Evolutionary conservation across 805 yeast genomes (phyloP), one percentile per base, ranked within the genome.

Genomic region (Gaillardinia entomophila): DNA sequence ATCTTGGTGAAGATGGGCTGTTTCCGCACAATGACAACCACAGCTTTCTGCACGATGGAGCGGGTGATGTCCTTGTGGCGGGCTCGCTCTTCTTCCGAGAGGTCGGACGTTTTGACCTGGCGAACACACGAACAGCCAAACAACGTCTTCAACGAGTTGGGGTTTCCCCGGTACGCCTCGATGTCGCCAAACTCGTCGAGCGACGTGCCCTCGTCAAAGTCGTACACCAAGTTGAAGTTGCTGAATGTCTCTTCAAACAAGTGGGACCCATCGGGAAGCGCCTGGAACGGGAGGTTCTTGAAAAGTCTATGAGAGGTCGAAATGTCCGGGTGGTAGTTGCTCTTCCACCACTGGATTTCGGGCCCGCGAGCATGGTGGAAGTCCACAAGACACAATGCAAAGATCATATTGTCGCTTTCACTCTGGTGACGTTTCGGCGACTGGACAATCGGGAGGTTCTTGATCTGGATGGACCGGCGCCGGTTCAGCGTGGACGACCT

Each of bases 241-340:
- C 95, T 81, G 50, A 89, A 87, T 1, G 95, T 88, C 55, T 92
- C 97, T 52, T 88, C 95, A 51, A 80, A 90, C 15, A 89, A 70
- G 55, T 92, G 98, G 2, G 94, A 81, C 4, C 97, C 97, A 58
- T 92, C 98, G 0, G 98, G 97, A 15, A 92, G 62, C 2, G 96
- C 95, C 53, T 89, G 97, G 51, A 92, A 92, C 3, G 98, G 94
- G 26, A 92, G 59, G 48, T 81, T 78, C 8, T 92, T 88, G 89
- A 96, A 92, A 13, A 82, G 60, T 26, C 61, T 57, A 15, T 60
- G 60, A 23, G 52, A 45, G 8, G 39, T 34, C 11, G 42, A 42
- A 33, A 60, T 55, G 27, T 60, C 59, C 2, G 50, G 45, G 20
- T 58, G 57, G 37, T 62, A 61, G 48, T 73, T 77, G 14, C 80